Percentiles rank a stretch among this genome's conserved stretches.
Conservation (phyloP, 2,329 filamentous ascomycete genomes). For the Stagonosporopsis vannaccii region DNA sequence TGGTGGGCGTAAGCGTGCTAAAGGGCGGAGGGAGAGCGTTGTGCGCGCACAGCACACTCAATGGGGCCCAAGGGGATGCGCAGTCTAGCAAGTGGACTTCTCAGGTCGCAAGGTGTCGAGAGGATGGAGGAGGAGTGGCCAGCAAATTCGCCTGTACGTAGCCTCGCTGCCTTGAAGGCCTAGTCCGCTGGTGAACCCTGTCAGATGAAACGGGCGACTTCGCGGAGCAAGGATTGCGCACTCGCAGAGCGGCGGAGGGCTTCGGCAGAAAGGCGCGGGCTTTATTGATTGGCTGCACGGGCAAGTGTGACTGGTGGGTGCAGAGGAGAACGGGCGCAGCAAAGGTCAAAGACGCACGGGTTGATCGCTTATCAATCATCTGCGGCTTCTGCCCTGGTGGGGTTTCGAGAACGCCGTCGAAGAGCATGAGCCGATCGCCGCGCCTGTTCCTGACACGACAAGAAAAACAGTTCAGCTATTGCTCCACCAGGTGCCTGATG, state of each 20-base stretch:
- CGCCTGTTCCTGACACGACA: slow-evolving; percentile 29
- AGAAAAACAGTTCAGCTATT: not conserved
- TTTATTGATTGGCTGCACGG: slow-evolving; percentile 22
- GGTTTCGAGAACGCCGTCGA: slow-evolving; percentile 34
- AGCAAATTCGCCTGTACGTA: slow-evolving; percentile 23
- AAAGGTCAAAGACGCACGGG: slow-evolving; percentile 15
- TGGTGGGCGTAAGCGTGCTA: slow-evolving; percentile 1
- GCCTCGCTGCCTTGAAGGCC: slow-evolving; percentile 15
- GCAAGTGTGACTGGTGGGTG: slow-evolving; percentile 18
- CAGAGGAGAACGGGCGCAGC: slow-evolving; percentile 30
- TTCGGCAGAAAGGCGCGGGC: slow-evolving; percentile 14
- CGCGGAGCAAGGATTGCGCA: slow-evolving; percentile 24
- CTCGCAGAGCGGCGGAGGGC: slow-evolving; percentile 22
- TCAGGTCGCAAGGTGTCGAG: slow-evolving; percentile 11
- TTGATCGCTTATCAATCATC: slow-evolving; percentile 31
- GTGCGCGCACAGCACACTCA: slow-evolving; percentile 18
- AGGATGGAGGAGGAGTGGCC: slow-evolving; percentile 22
- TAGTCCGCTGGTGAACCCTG: slow-evolving; percentile 19
- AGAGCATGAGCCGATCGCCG: slow-evolving; percentile 19
- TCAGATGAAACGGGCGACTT: slow-evolving; percentile 27
- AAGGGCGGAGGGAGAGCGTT: slow-evolving; percentile 7
- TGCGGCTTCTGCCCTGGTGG: slow-evolving; percentile 21
- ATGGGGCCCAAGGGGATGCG: slow-evolving; percentile 7
- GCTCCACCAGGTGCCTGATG: not conserved
- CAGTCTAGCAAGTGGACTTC: not conserved